Evolutionary conservation across 2,329 filamentous ascomycete genomes (phyloP), one percentile per base, ranked within the genome.

Genomic region (Ceratocystis ficicola): DNA sequence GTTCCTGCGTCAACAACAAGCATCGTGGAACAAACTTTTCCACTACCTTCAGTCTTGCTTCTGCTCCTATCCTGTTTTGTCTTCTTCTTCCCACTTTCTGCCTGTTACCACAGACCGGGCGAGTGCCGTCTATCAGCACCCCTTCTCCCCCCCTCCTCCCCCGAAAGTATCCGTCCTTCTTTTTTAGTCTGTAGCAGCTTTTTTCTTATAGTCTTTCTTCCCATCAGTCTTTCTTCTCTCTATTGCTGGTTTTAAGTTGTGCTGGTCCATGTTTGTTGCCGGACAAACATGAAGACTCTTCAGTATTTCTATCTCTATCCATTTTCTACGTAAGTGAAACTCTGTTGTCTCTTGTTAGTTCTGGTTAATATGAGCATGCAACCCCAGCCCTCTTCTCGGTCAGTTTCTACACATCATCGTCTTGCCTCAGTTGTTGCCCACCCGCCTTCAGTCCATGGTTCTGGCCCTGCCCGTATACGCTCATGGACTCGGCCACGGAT

Each of bases 201-300:
- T 50, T 20, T 50, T 50, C 46, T 22, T 20, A 20, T 20, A 50
- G 46, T 50, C 46, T 50, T 50, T 57, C 52, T 57, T 17, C 12
- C 7, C 52, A 57, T 30, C 28, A 57, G 22, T 57, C 25, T 30
- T 57, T 57, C 17, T 57, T 57, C 17, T 57, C 30, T 25, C 17
- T 50, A 5, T 50, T 22, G 7, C 22, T 30, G 52, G 4, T 28
- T n/a, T 57, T 57, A 17, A 15, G 10, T 57, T n/a, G 22, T 30
- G 50, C 20, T 28, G 50, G 50, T 55, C 25, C 25, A 30, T 57
- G 52, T 57, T 57, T 57, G 52, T n/a, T 28, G 12, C 22, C 15
- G 25, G 52, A 57, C 52, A 63, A 63, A 48, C 61, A 63, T 63
- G 61, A 63, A 25, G 44, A 25, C n/a, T 28, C 61, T 63, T 63